Conservation (phyloP, 2,329 filamentous ascomycete genomes). For the Sporothrix humicola region DNA sequence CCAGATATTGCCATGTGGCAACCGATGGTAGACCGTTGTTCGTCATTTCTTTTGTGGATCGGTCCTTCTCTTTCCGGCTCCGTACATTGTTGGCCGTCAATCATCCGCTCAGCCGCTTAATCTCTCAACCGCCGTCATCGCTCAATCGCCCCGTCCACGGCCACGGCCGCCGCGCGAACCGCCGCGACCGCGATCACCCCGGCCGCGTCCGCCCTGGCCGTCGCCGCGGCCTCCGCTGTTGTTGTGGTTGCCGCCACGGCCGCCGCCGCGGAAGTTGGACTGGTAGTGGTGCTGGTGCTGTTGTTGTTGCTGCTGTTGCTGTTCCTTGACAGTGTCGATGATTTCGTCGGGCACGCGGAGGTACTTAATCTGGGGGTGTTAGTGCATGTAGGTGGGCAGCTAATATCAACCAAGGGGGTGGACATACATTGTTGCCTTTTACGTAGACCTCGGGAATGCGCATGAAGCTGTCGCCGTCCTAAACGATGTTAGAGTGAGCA, state of each 20-base stretch:
- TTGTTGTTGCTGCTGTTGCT: slow-evolving; percentile 78
- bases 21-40: too few species aligned
- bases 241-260: slow-evolving; percentile 64
- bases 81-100: too few species aligned
- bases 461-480: slow-evolving; percentile 94
- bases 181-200: slow-evolving; percentile 57
- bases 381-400: too few species aligned
- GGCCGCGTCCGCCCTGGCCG: slow-evolving; percentile 54
- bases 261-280: slow-evolving; percentile 60
- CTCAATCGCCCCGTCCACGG: slow-evolving; percentile 44
- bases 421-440: slow-evolving; percentile 90
- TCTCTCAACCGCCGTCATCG: not conserved
- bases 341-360: slow-evolving; percentile 95
- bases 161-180: slow-evolving; percentile 51
- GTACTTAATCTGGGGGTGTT: slow-evolving; percentile 83
- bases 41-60: too few species aligned
- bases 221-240: slow-evolving; percentile 63
- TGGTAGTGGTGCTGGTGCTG: slow-evolving; percentile 42
- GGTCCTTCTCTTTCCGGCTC: not conserved
- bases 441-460: slow-evolving; percentile 93
- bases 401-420: too few species aligned
- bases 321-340: slow-evolving; percentile 90
- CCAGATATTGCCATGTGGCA: too few species aligned
- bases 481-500: slow-evolving; percentile 26
- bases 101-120: too few species aligned